Evolutionary conservation across 768 basidiomycete genomes (phyloP).

Genomic region (Peribolospora kevripleyi): DNA sequence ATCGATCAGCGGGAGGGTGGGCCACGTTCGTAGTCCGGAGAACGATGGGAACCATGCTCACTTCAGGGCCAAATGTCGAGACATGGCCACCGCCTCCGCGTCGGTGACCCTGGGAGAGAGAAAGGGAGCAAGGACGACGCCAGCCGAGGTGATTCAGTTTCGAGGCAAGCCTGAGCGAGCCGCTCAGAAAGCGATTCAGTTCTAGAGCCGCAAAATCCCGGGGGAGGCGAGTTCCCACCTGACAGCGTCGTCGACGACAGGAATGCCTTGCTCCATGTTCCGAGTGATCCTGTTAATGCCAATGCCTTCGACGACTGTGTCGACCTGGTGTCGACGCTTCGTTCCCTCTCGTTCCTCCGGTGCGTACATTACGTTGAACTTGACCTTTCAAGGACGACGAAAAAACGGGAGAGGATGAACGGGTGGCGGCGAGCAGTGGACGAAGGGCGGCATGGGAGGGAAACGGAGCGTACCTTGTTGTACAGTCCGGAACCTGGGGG

Average conservation of each 20-base stretch:
- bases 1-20: too few relatives aligned
- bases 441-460: background rate
- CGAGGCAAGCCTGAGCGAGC: background rate
- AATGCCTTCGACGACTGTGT: constrained; percentile 44
- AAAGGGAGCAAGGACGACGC: background rate
- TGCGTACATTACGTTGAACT: constrained; percentile 85
- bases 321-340: constrained; percentile 76
- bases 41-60: too few relatives aligned
- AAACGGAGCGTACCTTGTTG: constrained; percentile 42
- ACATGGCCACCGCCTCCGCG: constrained; percentile 84
- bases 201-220: constrained; percentile 5
- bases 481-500: constrained; percentile 85
- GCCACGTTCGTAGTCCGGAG: too few relatives aligned
- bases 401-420: background rate
- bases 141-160: background rate
- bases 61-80: constrained; percentile 63
- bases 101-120: constrained; percentile 46
- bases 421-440: background rate
- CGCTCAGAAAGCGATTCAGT: background rate
- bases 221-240: constrained; percentile 26
- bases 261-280: constrained; percentile 64
- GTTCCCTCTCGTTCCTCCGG: constrained; percentile 79
- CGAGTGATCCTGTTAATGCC: constrained; percentile 82
- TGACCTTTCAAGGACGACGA: constrained; percentile 29
- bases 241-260: constrained; percentile 70